Evolutionary conservation across 495 filamentous ascomycete species (phyloP), one percentile per base, ranked within the genome.

Genomic region (Penicillium paxilli): DNA sequence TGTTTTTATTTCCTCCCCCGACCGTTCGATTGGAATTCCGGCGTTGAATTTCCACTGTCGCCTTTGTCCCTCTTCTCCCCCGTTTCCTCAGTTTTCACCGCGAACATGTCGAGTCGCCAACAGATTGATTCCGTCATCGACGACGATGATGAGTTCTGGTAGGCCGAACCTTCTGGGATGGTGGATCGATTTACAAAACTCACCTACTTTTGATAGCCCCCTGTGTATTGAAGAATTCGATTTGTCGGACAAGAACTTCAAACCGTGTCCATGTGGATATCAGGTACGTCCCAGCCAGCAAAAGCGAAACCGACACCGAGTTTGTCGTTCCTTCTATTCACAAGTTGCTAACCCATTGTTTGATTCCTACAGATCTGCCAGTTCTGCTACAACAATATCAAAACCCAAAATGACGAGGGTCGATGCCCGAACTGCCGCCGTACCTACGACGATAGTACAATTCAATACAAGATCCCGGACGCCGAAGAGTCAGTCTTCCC

Each of bases 191-290:
- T n/a, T 30, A 42, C 21, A 26, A 32, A 41, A 40, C 59, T 67
- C 30, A 70, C 60, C 22, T 16, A 33, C 28, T 38, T n/a, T n/a
- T 41, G 42, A 28, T 63, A 94, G 90, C 71, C 95, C 95, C 64
- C 88, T 99, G 42, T 99, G 95, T 75, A 94, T 99, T 69, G 95
- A 99, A 77, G 95, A 98, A 78, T 92, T 98, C 66, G 95, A 98
- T 68, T 85, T 97, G 35, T 92, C 90, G 24, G 95, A 99, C 76
- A 89, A 90, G 71, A 96, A 95, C 77, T 99, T 99, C 74, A 88
- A 85, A 60, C 95, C 95, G 54, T 99, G 95, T 77, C 95, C 93
- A 22, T 99, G 94, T 69, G 95, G 95, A 32, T 99, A 98, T 65
- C 92, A 97, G 81, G 94, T 98, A 84, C 42, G 80, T 41, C 46